Evolutionary conservation across 164 flowering plant species (phyloP).

Genomic region (Kalanchoe fedtschenkoi): DNA sequence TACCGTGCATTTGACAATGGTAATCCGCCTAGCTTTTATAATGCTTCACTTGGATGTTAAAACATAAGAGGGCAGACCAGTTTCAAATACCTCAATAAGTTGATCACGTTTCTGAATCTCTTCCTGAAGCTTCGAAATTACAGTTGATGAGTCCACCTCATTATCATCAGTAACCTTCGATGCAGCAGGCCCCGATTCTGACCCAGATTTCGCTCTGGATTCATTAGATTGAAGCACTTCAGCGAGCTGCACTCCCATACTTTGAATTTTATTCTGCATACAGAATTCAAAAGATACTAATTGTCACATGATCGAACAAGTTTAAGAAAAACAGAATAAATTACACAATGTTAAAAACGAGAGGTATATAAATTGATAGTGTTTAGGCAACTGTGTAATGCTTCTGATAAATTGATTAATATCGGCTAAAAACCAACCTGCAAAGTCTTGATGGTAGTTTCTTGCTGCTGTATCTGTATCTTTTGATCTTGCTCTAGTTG

Average conservation of each 20-base stretch:
- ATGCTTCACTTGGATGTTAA: no score
- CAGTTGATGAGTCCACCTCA: constrained; percentile 45
- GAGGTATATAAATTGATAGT: no score
- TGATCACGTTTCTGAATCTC: constrained; percentile 91
- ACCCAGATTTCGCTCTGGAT: constrained; percentile 23
- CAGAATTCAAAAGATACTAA: no score
- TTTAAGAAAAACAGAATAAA: no score
- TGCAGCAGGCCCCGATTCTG: constrained; percentile 30
- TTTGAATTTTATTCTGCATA: constrained; percentile 55
- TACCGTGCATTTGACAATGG: no score
- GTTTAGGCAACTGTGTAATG: no score
- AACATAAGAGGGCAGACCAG: background rate
- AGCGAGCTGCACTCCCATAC: constrained; percentile 47
- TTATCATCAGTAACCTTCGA: constrained; percentile 37
- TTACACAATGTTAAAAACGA: background rate
- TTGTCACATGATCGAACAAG: no score
- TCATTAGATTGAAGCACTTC: constrained; percentile 45
- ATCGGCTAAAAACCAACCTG: constrained; percentile 39
- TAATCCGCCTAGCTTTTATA: no score
- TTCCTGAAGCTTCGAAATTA: constrained; percentile 84
- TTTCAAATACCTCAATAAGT: constrained; percentile 64
- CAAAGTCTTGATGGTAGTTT: constrained; percentile 56
- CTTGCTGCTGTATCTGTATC: constrained; percentile 58
- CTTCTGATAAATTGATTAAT: background rate
- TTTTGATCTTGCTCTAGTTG: constrained; percentile 81